These are phyloP conservation scores for Secale cereale DNA, from an alignment of 176 grass and related monocot species.

Conservation along the genomic window DNA sequence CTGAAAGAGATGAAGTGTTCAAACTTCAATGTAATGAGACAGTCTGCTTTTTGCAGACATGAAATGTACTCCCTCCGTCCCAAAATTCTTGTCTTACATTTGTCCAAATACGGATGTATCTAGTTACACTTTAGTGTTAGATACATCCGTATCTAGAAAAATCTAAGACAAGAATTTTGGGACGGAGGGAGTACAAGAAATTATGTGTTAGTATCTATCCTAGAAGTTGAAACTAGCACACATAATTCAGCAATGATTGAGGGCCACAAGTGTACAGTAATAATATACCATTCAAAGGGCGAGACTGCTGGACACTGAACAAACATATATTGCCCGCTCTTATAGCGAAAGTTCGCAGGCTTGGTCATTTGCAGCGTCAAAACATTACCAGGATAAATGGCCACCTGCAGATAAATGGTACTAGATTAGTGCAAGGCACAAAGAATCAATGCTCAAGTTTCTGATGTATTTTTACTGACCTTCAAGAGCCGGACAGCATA, in stretches of 20 bases:
- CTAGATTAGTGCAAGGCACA: constrained; percentile 22
- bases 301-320: constrained; percentile 96
- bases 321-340: constrained; percentile 99
- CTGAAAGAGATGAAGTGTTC: constrained; percentile 38
- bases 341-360: constrained; percentile 79
- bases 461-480: constrained; percentile 35
- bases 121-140: too few species aligned
- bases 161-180: too few species aligned
- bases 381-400: constrained; percentile 97
- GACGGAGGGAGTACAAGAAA: too few species aligned
- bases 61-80: too few species aligned
- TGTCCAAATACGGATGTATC: too few species aligned
- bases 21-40: neutral
- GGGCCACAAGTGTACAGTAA: neutral
- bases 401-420: constrained; percentile 53
- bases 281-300: constrained; percentile 88
- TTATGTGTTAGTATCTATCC: neutral
- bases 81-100: too few species aligned
- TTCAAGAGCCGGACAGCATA: constrained; percentile 89
- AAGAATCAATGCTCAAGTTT: constrained; percentile 24
- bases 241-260: neutral
- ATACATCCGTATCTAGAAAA: too few species aligned
- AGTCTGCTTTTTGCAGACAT: constrained; percentile 2
- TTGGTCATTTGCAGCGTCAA: constrained; percentile 95
- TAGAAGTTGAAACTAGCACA: neutral